Evolutionary conservation across 164 flowering plant genomes (phyloP).

Genomic region (Piper longum): DNA sequence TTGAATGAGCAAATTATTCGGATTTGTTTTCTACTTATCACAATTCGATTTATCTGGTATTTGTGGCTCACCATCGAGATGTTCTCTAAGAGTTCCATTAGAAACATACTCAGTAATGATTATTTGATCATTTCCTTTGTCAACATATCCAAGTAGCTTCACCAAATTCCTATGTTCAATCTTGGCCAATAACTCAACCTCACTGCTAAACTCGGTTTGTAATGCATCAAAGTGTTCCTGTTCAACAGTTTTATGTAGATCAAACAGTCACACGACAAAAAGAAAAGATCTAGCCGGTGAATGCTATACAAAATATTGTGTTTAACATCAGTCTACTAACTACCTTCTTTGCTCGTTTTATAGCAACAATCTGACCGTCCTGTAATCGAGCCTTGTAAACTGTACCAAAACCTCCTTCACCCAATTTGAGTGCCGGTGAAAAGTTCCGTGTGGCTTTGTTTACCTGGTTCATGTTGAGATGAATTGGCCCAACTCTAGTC

Average conservation of each 20-base stretch:
- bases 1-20: neutral
- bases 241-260: neutral
- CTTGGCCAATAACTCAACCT: conserved; percentile 79
- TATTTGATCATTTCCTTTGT: conserved; percentile 74
- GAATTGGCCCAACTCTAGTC: conserved; percentile 50
- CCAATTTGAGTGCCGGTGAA: conserved; percentile 47
- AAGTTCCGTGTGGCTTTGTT: conserved; percentile 65
- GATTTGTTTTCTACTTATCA: neutral
- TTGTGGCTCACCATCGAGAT: conserved; percentile 75
- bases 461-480: conserved; percentile 60
- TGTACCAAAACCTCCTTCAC: conserved; percentile 90
- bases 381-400: conserved; percentile 70
- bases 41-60: neutral
- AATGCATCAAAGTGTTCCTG: conserved; percentile 63
- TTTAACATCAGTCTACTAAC: neutral
- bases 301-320: neutral
- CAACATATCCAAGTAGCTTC: conserved; percentile 81
- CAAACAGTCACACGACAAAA: neutral
- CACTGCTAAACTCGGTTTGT: conserved; percentile 70
- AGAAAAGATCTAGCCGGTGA: neutral
- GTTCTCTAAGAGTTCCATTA: conserved; percentile 90
- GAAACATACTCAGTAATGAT: conserved; percentile 82
- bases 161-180: conserved; percentile 87
- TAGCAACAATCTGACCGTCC: conserved; percentile 74
- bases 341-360: conserved; percentile 93